These are phyloP conservation scores for Claviceps fusiformis DNA, from an alignment of 2,329 filamentous ascomycete genomes.

Conservation along the genomic window DNA sequence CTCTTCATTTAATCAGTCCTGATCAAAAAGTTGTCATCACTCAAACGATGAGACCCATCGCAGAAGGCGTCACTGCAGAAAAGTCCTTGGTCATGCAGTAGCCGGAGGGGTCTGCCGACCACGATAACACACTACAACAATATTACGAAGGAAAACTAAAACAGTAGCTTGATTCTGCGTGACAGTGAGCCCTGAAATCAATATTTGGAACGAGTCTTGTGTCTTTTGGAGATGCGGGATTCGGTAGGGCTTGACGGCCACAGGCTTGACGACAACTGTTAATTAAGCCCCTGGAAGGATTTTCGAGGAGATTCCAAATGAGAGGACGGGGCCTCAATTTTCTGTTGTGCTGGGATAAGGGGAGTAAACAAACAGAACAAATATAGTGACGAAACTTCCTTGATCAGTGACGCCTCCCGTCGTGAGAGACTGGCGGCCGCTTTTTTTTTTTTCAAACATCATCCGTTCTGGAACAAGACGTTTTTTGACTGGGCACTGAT, in stretches of 20 bases:
- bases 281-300: not conserved
- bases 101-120: conserved; percentile 13
- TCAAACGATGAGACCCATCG: conserved; percentile 15
- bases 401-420: not conserved
- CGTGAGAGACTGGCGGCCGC: not conserved
- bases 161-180: conserved; percentile 4
- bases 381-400: not conserved
- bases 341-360: not conserved
- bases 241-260: not conserved
- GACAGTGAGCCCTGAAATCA: not conserved
- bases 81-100: conserved; percentile 18
- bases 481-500: conserved; percentile 2
- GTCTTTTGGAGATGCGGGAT: not conserved
- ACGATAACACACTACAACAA: conserved; percentile 10
- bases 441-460: conserved; percentile 8
- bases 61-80: conserved; percentile 22
- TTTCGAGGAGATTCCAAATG: not conserved
- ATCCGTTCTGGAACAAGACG: not conserved
- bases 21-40: conserved; percentile 21
- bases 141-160: conserved; percentile 5
- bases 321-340: not conserved
- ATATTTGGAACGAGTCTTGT: not conserved
- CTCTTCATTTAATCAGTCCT: conserved; percentile 23
- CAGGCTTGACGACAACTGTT: too few species aligned
- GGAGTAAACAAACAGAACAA: not conserved